Evolutionary conservation across 2,329 filamentous ascomycete species (phyloP).

Genomic region (Talaromyces sp.): DNA sequence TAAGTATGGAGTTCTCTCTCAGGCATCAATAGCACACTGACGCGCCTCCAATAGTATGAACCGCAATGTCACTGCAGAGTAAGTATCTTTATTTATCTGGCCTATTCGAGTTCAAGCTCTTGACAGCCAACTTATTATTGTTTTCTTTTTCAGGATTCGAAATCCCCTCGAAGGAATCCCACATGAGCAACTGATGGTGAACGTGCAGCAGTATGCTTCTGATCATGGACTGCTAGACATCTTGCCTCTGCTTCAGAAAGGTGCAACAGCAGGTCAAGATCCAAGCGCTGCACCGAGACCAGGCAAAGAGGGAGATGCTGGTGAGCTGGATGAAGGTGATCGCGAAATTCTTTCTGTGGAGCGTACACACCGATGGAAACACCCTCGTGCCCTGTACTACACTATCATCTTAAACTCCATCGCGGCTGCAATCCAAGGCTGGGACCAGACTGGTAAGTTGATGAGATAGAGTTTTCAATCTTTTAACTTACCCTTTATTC

Average conservation of each 20-base stretch:
- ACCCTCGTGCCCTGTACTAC: constrained; percentile 52
- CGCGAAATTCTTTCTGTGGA: constrained; percentile 48
- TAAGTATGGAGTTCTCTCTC: not conserved
- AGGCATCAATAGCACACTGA: not conserved
- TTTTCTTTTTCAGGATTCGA: constrained; percentile 15
- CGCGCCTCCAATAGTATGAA: constrained; percentile 14
- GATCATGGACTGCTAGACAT: constrained; percentile 63
- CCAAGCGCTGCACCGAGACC: constrained; percentile 54
- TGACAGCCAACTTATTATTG: not conserved
- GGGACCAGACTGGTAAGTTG: constrained; percentile 48
- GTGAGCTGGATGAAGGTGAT: constrained; percentile 59
- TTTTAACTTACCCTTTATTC: not conserved
- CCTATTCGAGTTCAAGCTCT: too few species aligned
- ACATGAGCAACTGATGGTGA: constrained; percentile 12
- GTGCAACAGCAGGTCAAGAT: constrained; percentile 73
- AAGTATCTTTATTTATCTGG: constrained; percentile 2
- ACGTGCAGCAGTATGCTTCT: constrained; percentile 43
- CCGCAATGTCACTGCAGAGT: constrained; percentile 22
- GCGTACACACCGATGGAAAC: constrained; percentile 50
- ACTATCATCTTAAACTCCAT: constrained; percentile 54
- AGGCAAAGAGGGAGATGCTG: constrained; percentile 54
- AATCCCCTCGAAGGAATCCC: constrained; percentile 21
- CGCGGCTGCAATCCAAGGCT: constrained; percentile 55
- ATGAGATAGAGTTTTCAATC: not conserved
- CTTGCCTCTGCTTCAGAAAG: constrained; percentile 43